Percentiles rank a stretch among this genome's conserved stretches.
These are phyloP conservation scores for Phialophora tarda DNA, from an alignment of 2,329 filamentous ascomycete genomes.

Conservation along the genomic window DNA sequence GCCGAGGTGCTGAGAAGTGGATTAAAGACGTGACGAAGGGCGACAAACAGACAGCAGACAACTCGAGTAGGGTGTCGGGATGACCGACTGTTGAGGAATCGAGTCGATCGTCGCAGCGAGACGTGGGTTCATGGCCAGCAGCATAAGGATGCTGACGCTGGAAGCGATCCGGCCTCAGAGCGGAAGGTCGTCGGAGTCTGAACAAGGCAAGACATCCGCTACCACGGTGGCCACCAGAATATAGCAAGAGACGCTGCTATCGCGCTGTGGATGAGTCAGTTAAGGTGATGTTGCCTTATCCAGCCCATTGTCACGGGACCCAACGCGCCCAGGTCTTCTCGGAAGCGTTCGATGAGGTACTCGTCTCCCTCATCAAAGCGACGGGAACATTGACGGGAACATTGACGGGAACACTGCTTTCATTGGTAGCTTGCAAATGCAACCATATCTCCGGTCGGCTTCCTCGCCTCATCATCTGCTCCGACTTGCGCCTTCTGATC, in stretches of 20 bases:
- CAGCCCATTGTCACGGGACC: conserved; percentile 21
- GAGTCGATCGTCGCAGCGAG: not conserved
- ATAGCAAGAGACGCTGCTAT: not conserved
- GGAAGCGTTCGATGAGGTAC: conserved; percentile 17
- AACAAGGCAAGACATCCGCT: not conserved
- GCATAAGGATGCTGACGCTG: not conserved
- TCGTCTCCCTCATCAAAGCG: conserved; percentile 12
- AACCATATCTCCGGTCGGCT: conserved; percentile 36
- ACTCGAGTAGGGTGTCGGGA: not conserved
- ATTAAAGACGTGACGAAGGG: not conserved
- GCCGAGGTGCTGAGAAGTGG: not conserved
- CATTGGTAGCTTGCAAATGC: conserved; percentile 29
- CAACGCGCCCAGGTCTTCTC: conserved; percentile 31
- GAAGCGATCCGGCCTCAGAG: not conserved
- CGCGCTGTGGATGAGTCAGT: not conserved
- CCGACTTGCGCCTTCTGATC: conserved; percentile 30
- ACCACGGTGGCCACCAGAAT: no score
- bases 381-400: conserved; percentile 26
- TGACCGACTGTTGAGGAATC: not conserved
- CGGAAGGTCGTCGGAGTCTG: not conserved
- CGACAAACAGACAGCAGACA: not conserved
- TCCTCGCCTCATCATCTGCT: conserved; percentile 27
- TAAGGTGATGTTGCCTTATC: not conserved
- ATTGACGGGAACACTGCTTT: conserved; percentile 12
- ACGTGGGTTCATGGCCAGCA: not conserved